A percentile compares a stretch with the other conserved stretches of the same genome.
phyloP scores from a whole-genome alignment of 805 yeast genomes.

The Yamadazyma endophytica region DNA sequence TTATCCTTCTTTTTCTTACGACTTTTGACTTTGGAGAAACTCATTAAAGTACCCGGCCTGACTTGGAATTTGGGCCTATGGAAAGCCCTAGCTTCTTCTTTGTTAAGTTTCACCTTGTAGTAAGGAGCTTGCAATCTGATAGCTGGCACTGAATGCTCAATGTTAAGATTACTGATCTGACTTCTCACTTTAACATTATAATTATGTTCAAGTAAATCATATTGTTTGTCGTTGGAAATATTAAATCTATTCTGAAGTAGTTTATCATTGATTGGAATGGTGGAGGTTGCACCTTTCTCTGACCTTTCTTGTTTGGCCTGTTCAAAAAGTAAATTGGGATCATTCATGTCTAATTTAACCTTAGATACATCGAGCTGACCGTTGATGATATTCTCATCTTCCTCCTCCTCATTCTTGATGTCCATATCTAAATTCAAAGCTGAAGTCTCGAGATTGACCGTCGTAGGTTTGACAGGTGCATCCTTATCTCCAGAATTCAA shows the following conservation, averaged over 20 bases:
- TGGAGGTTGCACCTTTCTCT: slow-evolving; percentile 17
- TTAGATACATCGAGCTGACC: slow-evolving; percentile 48
- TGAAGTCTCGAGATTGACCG: background rate
- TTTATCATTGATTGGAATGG: slow-evolving; percentile 52
- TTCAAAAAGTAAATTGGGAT: slow-evolving; percentile 70
- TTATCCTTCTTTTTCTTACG: slow-evolving; percentile 88
- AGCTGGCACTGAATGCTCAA: slow-evolving; percentile 92
- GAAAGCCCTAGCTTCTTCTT: slow-evolving; percentile 66
- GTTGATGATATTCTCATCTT: slow-evolving; percentile 72
- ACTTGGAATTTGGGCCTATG: slow-evolving; percentile 76
- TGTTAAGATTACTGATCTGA: slow-evolving; percentile 82
- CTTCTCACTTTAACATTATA: slow-evolving; percentile 90
- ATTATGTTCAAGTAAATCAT: slow-evolving; percentile 76
- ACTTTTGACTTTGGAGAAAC: slow-evolving; percentile 67
- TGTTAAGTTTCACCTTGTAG: slow-evolving; percentile 72
- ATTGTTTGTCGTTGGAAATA: slow-evolving; percentile 84
- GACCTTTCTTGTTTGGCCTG: slow-evolving; percentile 26
- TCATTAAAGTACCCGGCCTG: slow-evolving; percentile 72
- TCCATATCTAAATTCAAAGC: slow-evolving; percentile 10
- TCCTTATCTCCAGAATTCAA: slow-evolving; percentile 46
- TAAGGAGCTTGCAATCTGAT: slow-evolving; percentile 82
- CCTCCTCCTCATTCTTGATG: slow-evolving; percentile 33
- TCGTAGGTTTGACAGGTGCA: slow-evolving; percentile 9
- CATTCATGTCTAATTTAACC: slow-evolving; percentile 77
- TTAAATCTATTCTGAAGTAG: slow-evolving; percentile 61